Base-by-base conservation (phyloP, 2,329 filamentous ascomycete genomes). In the Xylaria sp. region DNA sequence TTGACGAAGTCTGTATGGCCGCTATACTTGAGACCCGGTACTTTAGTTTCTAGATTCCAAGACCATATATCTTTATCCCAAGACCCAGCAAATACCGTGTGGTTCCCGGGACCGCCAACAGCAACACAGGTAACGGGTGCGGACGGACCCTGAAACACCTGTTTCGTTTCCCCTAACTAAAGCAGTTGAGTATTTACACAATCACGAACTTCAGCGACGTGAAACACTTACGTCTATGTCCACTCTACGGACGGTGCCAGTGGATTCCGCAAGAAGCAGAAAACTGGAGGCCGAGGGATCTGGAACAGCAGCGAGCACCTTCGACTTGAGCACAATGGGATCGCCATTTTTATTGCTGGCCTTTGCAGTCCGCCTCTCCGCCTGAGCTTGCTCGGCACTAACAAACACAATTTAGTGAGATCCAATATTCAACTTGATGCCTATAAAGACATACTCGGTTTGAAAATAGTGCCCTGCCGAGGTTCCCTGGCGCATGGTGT, bases 1-100 rank as follows among this genome's bases (percentile, higher is more conserved):
- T 97, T 97, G 73, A 99, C 92, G 76, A 99, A 99, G 80, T 99
- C 96, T 1, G 87, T 84, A 78, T 98, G 95, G 4, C 93, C 94
- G 65, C 86, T 85, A 72, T 90, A 94, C 69, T 84, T 89, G 68
- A 82, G 85, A n/a, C 82, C 83, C 0, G 82, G 80, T 33, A 82
- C 77, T 49, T 82, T 83, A 3, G 87, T 87, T 20, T 84, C 81
- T 36, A 90, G 81, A 73, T 92, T 85, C 92, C 93, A 97, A 36
- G 91, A 92, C 90, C 94, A 97, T 65, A 98, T 86, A 22, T 88
- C 86, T 81, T 97, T 97, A 81, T 99, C 95, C 96, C 96, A 99
- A 66, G 90, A 96, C 38, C 94, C 95, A 27, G 93, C 93, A 78
- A 93, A 97, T 11, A 97, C 76, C 1, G 85, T 91, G 57, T 78